phyloP scores from a whole-genome alignment of 2,329 filamentous ascomycete species.

The Penicillium sp. region DNA sequence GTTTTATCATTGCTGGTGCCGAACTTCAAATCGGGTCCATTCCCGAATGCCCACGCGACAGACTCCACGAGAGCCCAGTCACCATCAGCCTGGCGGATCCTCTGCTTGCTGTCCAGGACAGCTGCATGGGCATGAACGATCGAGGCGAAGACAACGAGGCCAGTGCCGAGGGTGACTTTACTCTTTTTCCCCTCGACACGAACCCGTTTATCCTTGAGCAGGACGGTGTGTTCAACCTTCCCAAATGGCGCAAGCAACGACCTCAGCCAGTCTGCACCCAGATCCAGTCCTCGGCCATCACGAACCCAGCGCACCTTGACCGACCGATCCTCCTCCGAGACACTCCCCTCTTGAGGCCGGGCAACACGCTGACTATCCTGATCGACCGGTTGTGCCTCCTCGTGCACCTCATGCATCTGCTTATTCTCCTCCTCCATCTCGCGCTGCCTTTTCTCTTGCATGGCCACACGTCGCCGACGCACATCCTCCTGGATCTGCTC shows the following conservation, averaged over 20 bases:
- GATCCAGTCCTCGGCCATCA: constrained; percentile 42
- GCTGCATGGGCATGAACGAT: constrained; percentile 56
- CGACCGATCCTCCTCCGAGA: constrained; percentile 53
- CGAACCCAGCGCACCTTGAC: constrained; percentile 54
- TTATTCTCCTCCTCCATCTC: constrained; percentile 36
- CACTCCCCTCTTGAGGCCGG: constrained; percentile 37
- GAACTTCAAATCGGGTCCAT: constrained; percentile 46
- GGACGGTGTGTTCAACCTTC: constrained; percentile 51
- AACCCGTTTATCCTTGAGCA: constrained; percentile 54
- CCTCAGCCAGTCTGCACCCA: constrained; percentile 47
- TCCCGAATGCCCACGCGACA: constrained; percentile 52
- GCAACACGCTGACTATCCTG: constrained; percentile 30
- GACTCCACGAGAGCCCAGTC: constrained; percentile 50
- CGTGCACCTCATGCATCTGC: constrained; percentile 18
- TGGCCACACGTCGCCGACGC: constrained; percentile 48
- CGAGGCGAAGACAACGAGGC: constrained; percentile 53
- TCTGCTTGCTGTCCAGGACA: constrained; percentile 48
- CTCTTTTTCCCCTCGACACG: constrained; percentile 47
- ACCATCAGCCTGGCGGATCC: constrained; percentile 27
- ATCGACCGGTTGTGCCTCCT: constrained; percentile 37
- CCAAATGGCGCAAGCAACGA: constrained; percentile 52
- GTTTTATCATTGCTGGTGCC: constrained; percentile 9
- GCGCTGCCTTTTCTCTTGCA: constrained; percentile 35
- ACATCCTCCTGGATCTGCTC: constrained; percentile 51
- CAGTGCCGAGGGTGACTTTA: constrained; percentile 50